phyloP scores from a whole-genome alignment of 495 filamentous ascomycete species.

The Penicillium antarcticum region DNA sequence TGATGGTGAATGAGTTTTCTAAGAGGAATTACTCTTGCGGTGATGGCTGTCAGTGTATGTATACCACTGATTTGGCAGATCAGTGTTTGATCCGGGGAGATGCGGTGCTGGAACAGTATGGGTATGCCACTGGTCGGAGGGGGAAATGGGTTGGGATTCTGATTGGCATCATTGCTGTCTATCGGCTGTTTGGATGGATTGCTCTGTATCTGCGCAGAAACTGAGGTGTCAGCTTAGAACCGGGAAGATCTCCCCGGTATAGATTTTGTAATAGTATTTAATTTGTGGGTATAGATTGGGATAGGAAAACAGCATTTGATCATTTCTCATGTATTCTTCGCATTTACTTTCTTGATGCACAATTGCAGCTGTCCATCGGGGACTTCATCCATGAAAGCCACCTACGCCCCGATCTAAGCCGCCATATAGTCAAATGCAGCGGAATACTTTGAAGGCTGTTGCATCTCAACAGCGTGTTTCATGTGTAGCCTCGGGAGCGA shows the following conservation, averaged over 20 bases:
- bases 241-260: no score
- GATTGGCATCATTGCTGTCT: constrained; percentile 67
- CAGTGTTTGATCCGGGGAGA: constrained; percentile 67
- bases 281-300: not conserved
- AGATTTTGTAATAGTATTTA: not conserved
- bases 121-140: constrained; percentile 57
- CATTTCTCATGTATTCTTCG: no score
- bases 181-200: constrained; percentile 61
- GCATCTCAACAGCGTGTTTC: not conserved
- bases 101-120: constrained; percentile 64
- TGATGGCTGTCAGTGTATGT: constrained; percentile 63
- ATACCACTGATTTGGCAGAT: constrained; percentile 54
- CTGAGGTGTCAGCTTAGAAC: not conserved
- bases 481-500: no score
- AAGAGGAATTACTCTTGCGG: constrained; percentile 59
- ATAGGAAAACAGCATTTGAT: no score
- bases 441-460: not conserved
- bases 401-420: not conserved
- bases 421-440: not conserved
- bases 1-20: constrained; percentile 85
- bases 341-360: no score
- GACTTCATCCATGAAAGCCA: not conserved
- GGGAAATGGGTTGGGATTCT: constrained; percentile 75
- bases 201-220: constrained; percentile 32
- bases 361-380: not conserved